A percentile compares a stretch with the other conserved stretches of the same genome.
phyloP scores from a whole-genome alignment of 176 grass and related monocot species.

The Avena eriantha region DNA sequence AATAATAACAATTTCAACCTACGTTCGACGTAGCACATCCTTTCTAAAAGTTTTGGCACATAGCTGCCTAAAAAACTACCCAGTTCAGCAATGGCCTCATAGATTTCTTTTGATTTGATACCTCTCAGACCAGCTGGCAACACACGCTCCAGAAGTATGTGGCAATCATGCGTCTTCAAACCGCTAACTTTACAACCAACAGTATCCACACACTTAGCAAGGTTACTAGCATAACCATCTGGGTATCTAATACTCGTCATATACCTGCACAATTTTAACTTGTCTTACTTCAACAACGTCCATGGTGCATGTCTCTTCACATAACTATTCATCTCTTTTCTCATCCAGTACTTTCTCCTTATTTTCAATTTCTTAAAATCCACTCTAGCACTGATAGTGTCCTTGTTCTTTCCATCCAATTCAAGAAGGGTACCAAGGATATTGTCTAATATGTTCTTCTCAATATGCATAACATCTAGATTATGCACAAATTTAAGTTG shows the following conservation, averaged over 20 bases:
- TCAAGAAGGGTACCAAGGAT: not conserved
- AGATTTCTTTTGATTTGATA: not conserved
- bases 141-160: not conserved
- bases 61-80: not conserved
- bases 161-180: not conserved
- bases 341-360: not conserved
- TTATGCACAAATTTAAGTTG: too few relatives aligned
- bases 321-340: not conserved
- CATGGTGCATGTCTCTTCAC: not conserved
- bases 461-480: too few relatives aligned
- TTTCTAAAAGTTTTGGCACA: too few relatives aligned
- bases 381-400: not conserved
- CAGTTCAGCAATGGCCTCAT: not conserved
- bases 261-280: not conserved
- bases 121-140: not conserved
- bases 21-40: too few relatives aligned
- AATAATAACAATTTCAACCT: too few relatives aligned
- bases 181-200: not conserved
- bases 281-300: not conserved
- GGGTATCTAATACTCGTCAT: not conserved
- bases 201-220: not conserved
- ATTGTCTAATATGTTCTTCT: not conserved
- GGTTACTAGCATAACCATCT: not conserved
- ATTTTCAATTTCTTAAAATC: not conserved
- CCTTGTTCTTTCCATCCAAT: not conserved